Conservation (phyloP, 2,329 filamentous ascomycete species). For the Westerdykella sp. region DNA sequence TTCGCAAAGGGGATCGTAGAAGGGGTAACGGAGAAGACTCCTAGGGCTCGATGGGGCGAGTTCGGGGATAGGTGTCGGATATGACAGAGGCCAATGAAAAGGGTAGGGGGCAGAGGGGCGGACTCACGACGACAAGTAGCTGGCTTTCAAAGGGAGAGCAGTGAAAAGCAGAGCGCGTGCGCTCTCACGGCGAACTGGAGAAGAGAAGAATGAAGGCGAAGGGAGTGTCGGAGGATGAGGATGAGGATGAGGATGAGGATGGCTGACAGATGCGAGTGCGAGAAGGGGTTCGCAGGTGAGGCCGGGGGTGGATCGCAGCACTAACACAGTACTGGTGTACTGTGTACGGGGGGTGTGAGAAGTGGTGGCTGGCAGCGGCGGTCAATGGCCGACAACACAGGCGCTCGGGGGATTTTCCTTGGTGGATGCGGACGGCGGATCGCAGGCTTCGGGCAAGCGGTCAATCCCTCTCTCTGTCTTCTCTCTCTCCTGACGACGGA, state of each 20-base stretch:
- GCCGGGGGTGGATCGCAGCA: too few relatives aligned
- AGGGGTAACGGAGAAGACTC: neutral
- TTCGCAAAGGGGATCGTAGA: too few relatives aligned
- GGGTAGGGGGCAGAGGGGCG: conserved; percentile 5
- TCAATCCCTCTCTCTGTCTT: too few relatives aligned
- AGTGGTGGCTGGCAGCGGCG: conserved; percentile 24
- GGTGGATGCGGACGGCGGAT: too few relatives aligned
- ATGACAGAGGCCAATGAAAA: conserved; percentile 3
- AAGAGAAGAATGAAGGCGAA: conserved; percentile 3
- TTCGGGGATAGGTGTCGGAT: conserved; percentile 6
- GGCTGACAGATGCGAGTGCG: conserved; percentile 24
- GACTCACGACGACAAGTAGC: neutral
- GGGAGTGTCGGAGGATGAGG: conserved; percentile 1
- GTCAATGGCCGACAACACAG: conserved; percentile 13
- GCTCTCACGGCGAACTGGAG: neutral
- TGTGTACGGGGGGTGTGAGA: conserved; percentile 3
- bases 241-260: conserved; percentile 20
- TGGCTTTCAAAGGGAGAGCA: too few relatives aligned
- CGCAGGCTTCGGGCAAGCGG: too few relatives aligned
- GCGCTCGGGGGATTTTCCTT: conserved; percentile 5
- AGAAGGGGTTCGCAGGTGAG: conserved; percentile 17
- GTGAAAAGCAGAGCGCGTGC: too few relatives aligned
- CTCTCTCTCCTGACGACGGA: too few relatives aligned
- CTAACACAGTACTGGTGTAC: too few relatives aligned
- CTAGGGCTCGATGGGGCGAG: neutral